Evolutionary conservation across 495 filamentous ascomycete species (phyloP), one percentile per base, ranked within the genome.

Genomic region (Talaromyces liani): DNA sequence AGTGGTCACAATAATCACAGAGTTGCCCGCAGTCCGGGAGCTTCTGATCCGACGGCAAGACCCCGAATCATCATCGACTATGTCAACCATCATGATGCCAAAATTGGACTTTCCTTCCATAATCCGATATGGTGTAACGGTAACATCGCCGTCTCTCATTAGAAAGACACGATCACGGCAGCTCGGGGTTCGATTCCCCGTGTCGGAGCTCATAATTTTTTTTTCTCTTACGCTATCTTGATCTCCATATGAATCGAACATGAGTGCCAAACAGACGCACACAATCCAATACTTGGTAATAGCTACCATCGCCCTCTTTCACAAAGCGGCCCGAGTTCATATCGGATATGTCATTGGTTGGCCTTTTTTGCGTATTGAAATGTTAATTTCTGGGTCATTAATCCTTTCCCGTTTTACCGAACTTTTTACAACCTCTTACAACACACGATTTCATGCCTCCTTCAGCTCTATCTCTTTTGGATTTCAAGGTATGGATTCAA

Each of bases 151-250:
- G 45, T 49, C 45, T 49, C 45, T 49, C 45, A 49, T 49, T 49
- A 49, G n/a, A 18, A 49, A 49, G 45, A 49, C 18, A 41, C 36
- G 36, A 56, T 56, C 53, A 56, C 53, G 53, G 57, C 57, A 62
- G 60, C 60, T 62, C 60, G 60, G 60, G 60, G 60, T 62, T 62
- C 60, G 60, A 62, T 62, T 62, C 60, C 60, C 60, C 60, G 60
- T 62, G 20, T 62, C 60, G 60, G 60, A 62, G 57, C 22, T 55
- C 34, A 39, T 39, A 33, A 6, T 39, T 39, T 39, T 39, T 39
- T 39, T 24, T 24, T 1, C 22, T 1, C 22, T 2, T 24, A 24
- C 1, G 22, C 22, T 24, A 2, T 2, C 22, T 2, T 24, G 22
- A 24, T 24, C 22, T 24, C 22, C 22, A 24, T 24, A 24, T 24